Base-by-base conservation (phyloP, 2,329 filamentous ascomycete species). In the Sporothrix phasma region DNA sequence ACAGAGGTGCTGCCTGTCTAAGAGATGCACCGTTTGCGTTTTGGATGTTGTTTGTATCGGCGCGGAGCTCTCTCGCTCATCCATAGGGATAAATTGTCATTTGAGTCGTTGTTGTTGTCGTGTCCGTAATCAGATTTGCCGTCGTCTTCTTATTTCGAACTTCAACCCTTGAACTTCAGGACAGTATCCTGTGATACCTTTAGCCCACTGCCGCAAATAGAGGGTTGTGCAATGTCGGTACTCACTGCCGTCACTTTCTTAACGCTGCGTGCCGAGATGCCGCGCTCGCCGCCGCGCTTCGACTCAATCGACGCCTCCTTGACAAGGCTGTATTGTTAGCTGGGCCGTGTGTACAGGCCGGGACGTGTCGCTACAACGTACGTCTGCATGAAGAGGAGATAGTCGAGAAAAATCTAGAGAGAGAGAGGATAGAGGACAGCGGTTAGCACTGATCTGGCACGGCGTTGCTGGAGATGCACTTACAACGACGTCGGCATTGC, bases 401-500 rank as follows among this genome's bases (percentile, higher is more conserved):
- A 95, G 72, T 94, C 86, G 65, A 96, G 80, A 71, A 90, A 95
- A 67, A 95, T 88, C 90, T 94, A 69, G 4, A 49, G 61, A 66
- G 39, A 31, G 31, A 43, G 37, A 19, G 31, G 68, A 67, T n/a
- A n/a, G n/a, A n/a, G n/a, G 56, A 45, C 60, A n/a, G 17, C 47
- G 6, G 24, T 53, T 6, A 41, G 41, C 17, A 13, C 34, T 37
- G 34, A 2, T 37, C 34, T 13, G 34, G 34, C 7, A 37, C 68
- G 64, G 68, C 69, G 65, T 62, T 51, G 66, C 31, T 26, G 64
- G 51, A 7, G 39, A 58, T 22, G 15, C 34, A 70, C 83, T 66
- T 76, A 95, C 90, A 77, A 93, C 80, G 65, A 95, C 86, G 75
- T 96, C 92, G 34, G 87, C 88, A 75, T 94, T 92, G 75, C 91